These are phyloP conservation scores for Fonsecaea erecta DNA, from an alignment of 2,329 filamentous ascomycete genomes.

Conservation along the genomic window DNA sequence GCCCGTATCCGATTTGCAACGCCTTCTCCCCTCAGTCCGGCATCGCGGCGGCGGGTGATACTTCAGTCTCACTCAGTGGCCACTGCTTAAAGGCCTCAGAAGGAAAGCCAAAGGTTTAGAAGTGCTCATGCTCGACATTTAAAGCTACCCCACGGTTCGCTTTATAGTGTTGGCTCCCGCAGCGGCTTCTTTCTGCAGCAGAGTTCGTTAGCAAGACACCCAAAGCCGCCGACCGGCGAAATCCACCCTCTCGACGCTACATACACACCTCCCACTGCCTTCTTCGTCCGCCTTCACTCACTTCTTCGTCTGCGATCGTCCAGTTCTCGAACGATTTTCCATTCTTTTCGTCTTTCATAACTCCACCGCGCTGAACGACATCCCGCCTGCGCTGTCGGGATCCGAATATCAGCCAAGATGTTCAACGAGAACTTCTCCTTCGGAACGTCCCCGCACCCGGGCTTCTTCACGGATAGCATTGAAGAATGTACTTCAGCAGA, in stretches of 20 bases:
- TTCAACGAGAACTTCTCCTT: slow-evolving; percentile 39
- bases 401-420: slow-evolving; percentile 26
- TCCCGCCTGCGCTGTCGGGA: not conserved
- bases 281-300: not conserved
- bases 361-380: not conserved
- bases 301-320: not conserved
- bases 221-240: slow-evolving; percentile 12
- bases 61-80: slow-evolving; percentile 24
- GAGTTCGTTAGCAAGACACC: not conserved
- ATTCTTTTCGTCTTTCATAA: not conserved
- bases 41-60: slow-evolving; percentile 22
- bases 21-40: not conserved
- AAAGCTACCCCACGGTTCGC: slow-evolving; percentile 18
- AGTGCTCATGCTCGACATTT: slow-evolving; percentile 18
- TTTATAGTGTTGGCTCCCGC: slow-evolving; percentile 8
- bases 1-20: slow-evolving; percentile 21
- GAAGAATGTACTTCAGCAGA: slow-evolving; percentile 32
- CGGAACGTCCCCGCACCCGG: slow-evolving; percentile 26
- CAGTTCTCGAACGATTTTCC: slow-evolving; percentile 2
- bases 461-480: slow-evolving; percentile 11
- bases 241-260: not conserved
- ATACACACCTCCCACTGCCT: not conserved
- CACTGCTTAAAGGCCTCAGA: slow-evolving; percentile 7
- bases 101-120: slow-evolving; percentile 7
- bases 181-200: slow-evolving; percentile 1